Evolutionary conservation across 2,329 filamentous ascomycete genomes (phyloP).

Genomic region (Apiospora rasikravindrae): DNA sequence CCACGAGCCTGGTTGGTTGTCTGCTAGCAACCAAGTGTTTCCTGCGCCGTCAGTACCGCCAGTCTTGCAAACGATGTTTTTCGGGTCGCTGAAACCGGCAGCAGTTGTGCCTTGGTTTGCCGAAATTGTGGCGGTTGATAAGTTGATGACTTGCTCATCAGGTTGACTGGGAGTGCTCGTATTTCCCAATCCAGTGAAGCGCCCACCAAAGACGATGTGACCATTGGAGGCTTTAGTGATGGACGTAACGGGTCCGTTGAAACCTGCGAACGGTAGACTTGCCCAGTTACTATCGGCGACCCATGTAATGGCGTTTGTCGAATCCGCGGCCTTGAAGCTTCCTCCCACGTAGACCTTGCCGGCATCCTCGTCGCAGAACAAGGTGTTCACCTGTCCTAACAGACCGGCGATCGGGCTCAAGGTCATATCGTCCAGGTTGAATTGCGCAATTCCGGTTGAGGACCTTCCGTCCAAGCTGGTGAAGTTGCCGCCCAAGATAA

Average conservation of each 20-base stretch:
- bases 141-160: conserved; percentile 81
- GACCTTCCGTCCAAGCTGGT: conserved; percentile 81
- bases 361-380: conserved; percentile 80
- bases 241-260: conserved; percentile 89
- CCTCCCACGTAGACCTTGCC: conserved; percentile 92
- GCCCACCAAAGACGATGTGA: conserved; percentile 90
- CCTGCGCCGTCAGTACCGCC: conserved; percentile 69
- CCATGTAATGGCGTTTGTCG: conserved; percentile 91
- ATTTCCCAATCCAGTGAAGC: conserved; percentile 88
- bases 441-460: conserved; percentile 80
- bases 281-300: conserved; percentile 70
- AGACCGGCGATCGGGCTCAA: conserved; percentile 81
- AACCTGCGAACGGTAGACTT: conserved; percentile 87
- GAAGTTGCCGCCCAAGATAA: conserved; percentile 93
- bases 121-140: conserved; percentile 77
- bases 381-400: conserved; percentile 78
- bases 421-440: conserved; percentile 73
- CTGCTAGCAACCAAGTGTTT: conserved; percentile 82
- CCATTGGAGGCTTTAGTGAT: conserved; percentile 82
- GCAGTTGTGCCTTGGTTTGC: conserved; percentile 66
- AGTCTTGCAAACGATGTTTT: conserved; percentile 82
- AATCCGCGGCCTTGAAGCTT: conserved; percentile 78
- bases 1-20: conserved; percentile 81
- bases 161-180: conserved; percentile 69
- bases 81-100: conserved; percentile 74